phyloP scores from a whole-genome alignment of 2,329 filamentous ascomycete species.

The Sclerotinia borealis region DNA sequence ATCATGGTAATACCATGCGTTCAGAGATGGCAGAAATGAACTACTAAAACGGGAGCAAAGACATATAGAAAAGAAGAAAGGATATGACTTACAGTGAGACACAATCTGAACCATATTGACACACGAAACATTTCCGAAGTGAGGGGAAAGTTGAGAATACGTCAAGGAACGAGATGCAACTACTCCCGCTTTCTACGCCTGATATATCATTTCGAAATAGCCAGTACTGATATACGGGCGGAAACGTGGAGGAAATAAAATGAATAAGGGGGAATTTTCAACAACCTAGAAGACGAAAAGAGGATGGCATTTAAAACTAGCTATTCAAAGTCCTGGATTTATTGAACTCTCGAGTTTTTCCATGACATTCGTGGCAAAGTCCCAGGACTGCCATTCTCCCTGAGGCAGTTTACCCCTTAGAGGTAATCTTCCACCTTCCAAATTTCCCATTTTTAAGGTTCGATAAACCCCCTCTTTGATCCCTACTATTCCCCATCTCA shows the following conservation, averaged over 20 bases:
- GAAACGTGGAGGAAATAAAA: too few species aligned
- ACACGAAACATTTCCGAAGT: neutral
- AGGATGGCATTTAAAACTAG: too few species aligned
- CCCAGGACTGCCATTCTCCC: conserved; percentile 38
- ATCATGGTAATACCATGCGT: neutral
- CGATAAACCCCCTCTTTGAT: conserved; percentile 56
- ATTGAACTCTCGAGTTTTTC: neutral
- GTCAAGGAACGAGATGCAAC: neutral
- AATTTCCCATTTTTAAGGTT: conserved; percentile 49
- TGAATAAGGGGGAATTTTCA: too few species aligned
- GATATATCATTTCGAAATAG: too few species aligned
- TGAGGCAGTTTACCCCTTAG: conserved; percentile 50
- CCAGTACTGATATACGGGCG: too few species aligned
- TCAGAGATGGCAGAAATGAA: neutral
- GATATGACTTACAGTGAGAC: too few species aligned
- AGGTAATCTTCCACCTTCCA: conserved; percentile 51
- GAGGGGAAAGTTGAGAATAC: neutral
- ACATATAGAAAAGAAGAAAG: too few species aligned
- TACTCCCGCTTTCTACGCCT: neutral
- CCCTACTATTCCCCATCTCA: conserved; percentile 46
- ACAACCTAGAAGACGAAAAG: too few species aligned
- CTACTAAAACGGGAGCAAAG: neutral
- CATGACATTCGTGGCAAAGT: neutral
- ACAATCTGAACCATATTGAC: too few species aligned
- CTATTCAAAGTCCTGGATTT: neutral